These are phyloP conservation scores for Begonia masoniana DNA, from an alignment of 306 rosid species.

Conservation along the genomic window DNA sequence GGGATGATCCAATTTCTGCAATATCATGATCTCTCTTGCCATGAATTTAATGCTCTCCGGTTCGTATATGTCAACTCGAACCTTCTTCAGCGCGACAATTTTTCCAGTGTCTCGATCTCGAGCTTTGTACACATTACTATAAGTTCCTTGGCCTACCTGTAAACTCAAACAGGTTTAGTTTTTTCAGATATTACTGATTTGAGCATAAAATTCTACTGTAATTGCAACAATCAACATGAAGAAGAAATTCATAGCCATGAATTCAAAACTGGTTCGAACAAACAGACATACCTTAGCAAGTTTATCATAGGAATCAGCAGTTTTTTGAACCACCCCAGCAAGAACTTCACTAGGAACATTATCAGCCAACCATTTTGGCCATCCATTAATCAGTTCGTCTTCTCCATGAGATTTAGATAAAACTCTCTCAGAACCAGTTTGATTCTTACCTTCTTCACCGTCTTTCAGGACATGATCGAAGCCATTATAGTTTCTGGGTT, in stretches of 20 bases:
- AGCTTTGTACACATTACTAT: slow-evolving; percentile 93
- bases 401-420: slow-evolving; percentile 24
- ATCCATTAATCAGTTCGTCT: slow-evolving; percentile 25
- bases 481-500: slow-evolving; percentile 12
- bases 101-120: slow-evolving; percentile 60
- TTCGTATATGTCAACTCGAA: slow-evolving; percentile 63
- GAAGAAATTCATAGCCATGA: background rate
- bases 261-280: background rate
- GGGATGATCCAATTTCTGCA: slow-evolving; percentile 79
- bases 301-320: slow-evolving; percentile 69
- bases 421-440: slow-evolving; percentile 14
- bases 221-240: background rate
- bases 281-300: slow-evolving; percentile 49
- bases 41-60: slow-evolving; percentile 83
- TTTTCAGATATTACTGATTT: background rate
- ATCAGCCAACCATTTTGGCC: slow-evolving; percentile 44
- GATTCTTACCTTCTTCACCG: slow-evolving; percentile 5
- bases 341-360: slow-evolving; percentile 37
- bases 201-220: background rate
- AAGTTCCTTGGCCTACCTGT: slow-evolving; percentile 96
- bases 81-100: slow-evolving; percentile 83
- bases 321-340: slow-evolving; percentile 52
- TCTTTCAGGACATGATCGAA: slow-evolving; percentile 1
- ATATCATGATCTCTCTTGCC: slow-evolving; percentile 78
- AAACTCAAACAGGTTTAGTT: slow-evolving; percentile 5